Evolutionary conservation across 306 rosid species (phyloP), one percentile per base, ranked within the genome.

Genomic region (Corylus heterophylla): DNA sequence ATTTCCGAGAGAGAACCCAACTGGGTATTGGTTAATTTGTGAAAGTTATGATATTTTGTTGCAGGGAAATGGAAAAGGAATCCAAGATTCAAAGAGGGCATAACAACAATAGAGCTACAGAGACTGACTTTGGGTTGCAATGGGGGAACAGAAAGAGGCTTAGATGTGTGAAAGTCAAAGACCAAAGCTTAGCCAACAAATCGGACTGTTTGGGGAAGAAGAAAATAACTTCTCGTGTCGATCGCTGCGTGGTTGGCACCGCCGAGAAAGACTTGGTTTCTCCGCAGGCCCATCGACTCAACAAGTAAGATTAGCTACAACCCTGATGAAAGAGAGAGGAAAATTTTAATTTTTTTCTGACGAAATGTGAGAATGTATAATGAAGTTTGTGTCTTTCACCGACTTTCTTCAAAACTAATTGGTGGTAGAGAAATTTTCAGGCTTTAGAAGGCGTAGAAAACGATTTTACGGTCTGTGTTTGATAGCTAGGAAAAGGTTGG

Each of bases 141-240:
- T 88, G 92, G 92, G 92, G 92, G 11, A 86, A 88, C 78, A 77
- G 83, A 69, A 88, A 88, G 85, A 88, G 88, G 85, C 82, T 74
- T 45, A 84, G 92, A 76, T 84, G 86, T 75, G 76, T 78, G 31
- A 88, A 88, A 58, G 74, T 82, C 54, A 86, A 82, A 78, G 88
- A 85, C 29, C 75, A 76, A 47, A 71, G 54, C 80, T 77, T 81
- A 42, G 81, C 56, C 29, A 67, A 37, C 67, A 81, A 66, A 70
- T 12, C 86, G 0, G 82, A 79, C 27, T 62, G 77, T 82, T 80
- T 80, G 69, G 84, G 82, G 51, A 82, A 82, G 83, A 87, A 78
- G 86, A 87, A 85, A 71, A 64, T 75, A 29, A 20, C 79, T 63
- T 84, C 86, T 77, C 82, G 79, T 22, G 73, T 78, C 2, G 84